Evolutionary conservation across 1,284 basidiomycete species (phyloP), one percentile per base, ranked within the genome.

Genomic region (Ceratobasidium sp.): DNA sequence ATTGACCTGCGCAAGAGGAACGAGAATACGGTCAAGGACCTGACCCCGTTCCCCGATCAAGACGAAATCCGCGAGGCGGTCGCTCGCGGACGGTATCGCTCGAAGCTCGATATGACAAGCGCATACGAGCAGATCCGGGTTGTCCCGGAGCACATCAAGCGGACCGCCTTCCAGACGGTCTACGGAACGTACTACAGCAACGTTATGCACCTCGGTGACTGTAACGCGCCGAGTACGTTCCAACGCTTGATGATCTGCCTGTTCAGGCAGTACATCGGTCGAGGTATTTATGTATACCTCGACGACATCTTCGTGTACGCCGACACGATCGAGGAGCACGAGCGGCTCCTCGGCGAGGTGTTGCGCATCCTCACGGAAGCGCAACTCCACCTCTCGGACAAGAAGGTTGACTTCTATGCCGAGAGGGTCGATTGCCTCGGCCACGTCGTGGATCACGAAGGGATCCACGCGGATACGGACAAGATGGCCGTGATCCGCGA

Each of bases 1-100:
- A 86, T 85, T 58, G 85, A 88, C 73, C 87, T 85, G 72, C 81
- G 85, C 0, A n/a, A 81, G 5, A 63, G 87, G 0, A 88, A 88
- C 79, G 75, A 56, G 0, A 86, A 86, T 78, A 87, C 86, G 0
- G 77, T 86, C 0, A 82, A 81, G 0, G 85, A 88, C 67, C 80
- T 81, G 3, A 83, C 83, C 46, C 86, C 86, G 0, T 79, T 89
- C 0, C 88, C 85, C 0, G 83, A 86, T 61, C 84, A 85, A 68
- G 83, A 84, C 13, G 78, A 82, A 18, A 85, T 86, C 26, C 64
- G 82, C 0, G 77, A 78, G 26, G 81, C 83, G 12, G 81, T 86
- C 0, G 83, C 85, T 0, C 44, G 81, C 0, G 80, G 81, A 1
- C 63, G 40, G 4, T 80, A 81, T 40, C 64, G 83, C 0, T 83